phyloP scores from a whole-genome alignment of 768 basidiomycete species.

The Kwoniella newhampshirensis region DNA sequence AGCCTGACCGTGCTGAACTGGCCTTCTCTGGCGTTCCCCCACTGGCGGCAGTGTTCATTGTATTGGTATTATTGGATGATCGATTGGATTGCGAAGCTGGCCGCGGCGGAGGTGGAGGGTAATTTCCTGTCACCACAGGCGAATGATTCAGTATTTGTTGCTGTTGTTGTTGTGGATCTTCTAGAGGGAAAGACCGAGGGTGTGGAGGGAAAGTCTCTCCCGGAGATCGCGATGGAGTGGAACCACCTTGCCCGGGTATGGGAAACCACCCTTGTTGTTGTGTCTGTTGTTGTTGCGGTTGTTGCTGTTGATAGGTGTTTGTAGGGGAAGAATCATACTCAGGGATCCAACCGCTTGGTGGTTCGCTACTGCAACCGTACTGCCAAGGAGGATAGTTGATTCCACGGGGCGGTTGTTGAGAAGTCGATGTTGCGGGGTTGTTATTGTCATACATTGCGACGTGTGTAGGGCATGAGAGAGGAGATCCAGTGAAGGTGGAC shows the following conservation, averaged over 20 bases:
- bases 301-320: not conserved
- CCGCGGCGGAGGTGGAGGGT: not conserved
- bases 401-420: not conserved
- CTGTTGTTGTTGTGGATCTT: not conserved
- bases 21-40: conserved; percentile 3
- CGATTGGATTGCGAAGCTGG: not conserved
- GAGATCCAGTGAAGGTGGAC: too few species aligned
- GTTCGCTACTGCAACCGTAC: not conserved
- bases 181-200: not conserved
- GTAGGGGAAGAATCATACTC: not conserved
- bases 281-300: not conserved
- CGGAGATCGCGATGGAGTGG: not conserved
- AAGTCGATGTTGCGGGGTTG: not conserved
- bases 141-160: not conserved
- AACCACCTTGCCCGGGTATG: not conserved
- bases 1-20: not conserved
- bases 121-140: not conserved
- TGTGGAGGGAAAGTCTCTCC: not conserved
- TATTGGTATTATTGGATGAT: not conserved
- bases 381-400: not conserved
- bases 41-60: not conserved
- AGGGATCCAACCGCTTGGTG: not conserved
- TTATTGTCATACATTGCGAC: not conserved
- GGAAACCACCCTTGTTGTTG: not conserved
- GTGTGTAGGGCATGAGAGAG: too few species aligned